These are phyloP conservation scores for Coemansia sp. DNA, from an alignment of 192 early-diverging fungal species.

Conservation along the genomic window DNA sequence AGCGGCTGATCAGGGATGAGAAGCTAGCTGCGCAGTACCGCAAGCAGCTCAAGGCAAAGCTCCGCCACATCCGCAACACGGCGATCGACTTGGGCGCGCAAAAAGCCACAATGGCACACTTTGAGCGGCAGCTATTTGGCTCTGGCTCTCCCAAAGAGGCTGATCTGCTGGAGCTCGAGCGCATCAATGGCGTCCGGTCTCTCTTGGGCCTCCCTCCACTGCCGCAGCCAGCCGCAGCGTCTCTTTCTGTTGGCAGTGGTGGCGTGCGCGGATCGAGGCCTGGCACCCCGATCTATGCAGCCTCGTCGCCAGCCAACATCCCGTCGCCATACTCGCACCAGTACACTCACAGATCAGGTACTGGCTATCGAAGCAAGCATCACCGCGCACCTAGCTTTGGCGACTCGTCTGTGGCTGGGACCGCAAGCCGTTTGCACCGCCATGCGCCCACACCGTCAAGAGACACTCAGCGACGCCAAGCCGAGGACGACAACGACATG, in stretches of 20 bases:
- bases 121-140: conserved; percentile 45
- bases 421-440: neutral
- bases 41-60: conserved; percentile 23
- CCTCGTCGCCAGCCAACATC: conserved; percentile 27
- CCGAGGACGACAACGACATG: conserved; percentile 23
- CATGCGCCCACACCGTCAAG: neutral
- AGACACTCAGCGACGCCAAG: neutral
- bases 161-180: conserved; percentile 49
- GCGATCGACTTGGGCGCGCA: conserved; percentile 41
- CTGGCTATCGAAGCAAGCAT: conserved; percentile 13
- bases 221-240: conserved; percentile 10
- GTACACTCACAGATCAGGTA: conserved; percentile 1
- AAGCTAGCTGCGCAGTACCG: conserved; percentile 34
- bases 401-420: conserved; percentile 7
- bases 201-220: conserved; percentile 47
- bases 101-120: conserved; percentile 32
- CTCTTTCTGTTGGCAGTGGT: conserved; percentile 6
- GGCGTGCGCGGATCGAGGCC: conserved; percentile 45
- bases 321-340: conserved; percentile 16
- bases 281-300: conserved; percentile 36
- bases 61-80: conserved; percentile 22
- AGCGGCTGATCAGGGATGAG: conserved; percentile 41
- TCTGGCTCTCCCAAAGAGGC: conserved; percentile 38
- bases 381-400: conserved; percentile 30
- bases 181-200: conserved; percentile 42